Percentiles rank a stretch among this genome's conserved stretches.
These are phyloP conservation scores for Avena eriantha DNA, from an alignment of 176 grass and related monocot species.

Conservation along the genomic window DNA sequence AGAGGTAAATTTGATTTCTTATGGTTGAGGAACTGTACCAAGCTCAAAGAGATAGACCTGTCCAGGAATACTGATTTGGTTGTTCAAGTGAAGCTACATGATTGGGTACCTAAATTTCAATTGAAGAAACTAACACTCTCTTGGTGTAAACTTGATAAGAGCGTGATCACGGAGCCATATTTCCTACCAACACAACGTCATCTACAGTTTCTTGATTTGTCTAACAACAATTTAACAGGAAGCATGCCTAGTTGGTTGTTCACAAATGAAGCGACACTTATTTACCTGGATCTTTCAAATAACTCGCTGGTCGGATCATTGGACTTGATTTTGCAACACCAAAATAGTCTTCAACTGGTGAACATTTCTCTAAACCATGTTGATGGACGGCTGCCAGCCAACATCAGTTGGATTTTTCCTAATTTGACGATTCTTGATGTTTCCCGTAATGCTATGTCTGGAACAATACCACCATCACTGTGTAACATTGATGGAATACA, in stretches of 20 bases:
- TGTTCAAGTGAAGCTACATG: slow-evolving; percentile 8
- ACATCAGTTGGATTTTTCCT: slow-evolving; percentile 44
- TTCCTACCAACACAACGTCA: slow-evolving; percentile 44
- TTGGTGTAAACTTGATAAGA: slow-evolving; percentile 37
- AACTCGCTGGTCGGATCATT: slow-evolving; percentile 41
- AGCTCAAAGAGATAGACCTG: background rate
- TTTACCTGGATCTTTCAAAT: slow-evolving; percentile 35
- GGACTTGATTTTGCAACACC: background rate
- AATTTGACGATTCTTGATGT: background rate
- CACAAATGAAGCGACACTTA: slow-evolving; percentile 22
- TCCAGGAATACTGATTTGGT: slow-evolving; percentile 34
- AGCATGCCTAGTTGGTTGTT: slow-evolving; percentile 45
- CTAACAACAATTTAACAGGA: slow-evolving; percentile 39
- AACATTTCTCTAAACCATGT: slow-evolving; percentile 41
- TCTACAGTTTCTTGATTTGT: slow-evolving; percentile 40
- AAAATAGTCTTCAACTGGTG: background rate
- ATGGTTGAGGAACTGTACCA: background rate
- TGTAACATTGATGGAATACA: background rate
- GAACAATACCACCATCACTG: slow-evolving; percentile 5
- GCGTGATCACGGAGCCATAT: background rate
- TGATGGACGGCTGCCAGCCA: slow-evolving; percentile 21
- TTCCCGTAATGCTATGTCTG: slow-evolving; percentile 32
- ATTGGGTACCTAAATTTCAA: slow-evolving; percentile 38
- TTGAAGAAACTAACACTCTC: slow-evolving; percentile 5
- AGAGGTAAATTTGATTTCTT: background rate